Evolutionary conservation across 768 basidiomycete species (phyloP).

Genomic region (Russula griseocarnosa): DNA sequence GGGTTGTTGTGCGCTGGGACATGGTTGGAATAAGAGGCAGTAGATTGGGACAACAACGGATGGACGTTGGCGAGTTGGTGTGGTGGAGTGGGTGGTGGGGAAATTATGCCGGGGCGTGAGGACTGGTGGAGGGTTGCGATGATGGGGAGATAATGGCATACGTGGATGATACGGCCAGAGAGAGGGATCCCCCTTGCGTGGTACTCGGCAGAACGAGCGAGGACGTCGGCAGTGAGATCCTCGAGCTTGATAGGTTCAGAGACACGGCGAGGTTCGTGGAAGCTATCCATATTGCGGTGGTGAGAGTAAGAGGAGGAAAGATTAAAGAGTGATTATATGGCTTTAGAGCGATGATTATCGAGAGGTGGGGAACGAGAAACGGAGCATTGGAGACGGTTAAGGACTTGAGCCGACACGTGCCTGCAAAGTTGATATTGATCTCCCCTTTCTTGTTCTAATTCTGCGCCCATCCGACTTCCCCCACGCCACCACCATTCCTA

Average conservation of each 20-base stretch:
- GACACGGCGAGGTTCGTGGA: constrained; percentile 50
- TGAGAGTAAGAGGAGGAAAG: no score
- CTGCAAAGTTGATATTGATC: background rate
- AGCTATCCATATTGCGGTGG: constrained; percentile 55
- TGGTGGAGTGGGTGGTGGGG: constrained; percentile 79
- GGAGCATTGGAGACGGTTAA: background rate
- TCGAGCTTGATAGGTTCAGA: constrained; percentile 56
- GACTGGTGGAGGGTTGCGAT: constrained; percentile 52
- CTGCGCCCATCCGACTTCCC: no score
- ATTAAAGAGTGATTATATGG: constrained; percentile 19
- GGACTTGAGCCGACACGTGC: background rate
- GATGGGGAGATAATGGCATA: constrained; percentile 87
- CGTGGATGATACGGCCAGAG: constrained; percentile 86
- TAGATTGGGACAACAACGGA: constrained; percentile 27
- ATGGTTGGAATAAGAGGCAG: constrained; percentile 22
- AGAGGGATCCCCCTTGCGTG: constrained; percentile 64
- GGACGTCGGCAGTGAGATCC: constrained; percentile 70
- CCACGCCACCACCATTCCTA: background rate
- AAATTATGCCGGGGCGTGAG: constrained; percentile 46
- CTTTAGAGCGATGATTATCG: constrained; percentile 23
- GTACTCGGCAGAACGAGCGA: constrained; percentile 67
- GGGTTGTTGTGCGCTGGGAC: constrained; percentile 29
- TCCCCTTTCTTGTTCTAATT: no score
- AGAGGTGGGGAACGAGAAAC: constrained; percentile 6
- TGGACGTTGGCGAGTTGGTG: constrained; percentile 48